Base-by-base conservation (phyloP, 2,329 filamentous ascomycete species). In the Aplosporella prunicola region DNA sequence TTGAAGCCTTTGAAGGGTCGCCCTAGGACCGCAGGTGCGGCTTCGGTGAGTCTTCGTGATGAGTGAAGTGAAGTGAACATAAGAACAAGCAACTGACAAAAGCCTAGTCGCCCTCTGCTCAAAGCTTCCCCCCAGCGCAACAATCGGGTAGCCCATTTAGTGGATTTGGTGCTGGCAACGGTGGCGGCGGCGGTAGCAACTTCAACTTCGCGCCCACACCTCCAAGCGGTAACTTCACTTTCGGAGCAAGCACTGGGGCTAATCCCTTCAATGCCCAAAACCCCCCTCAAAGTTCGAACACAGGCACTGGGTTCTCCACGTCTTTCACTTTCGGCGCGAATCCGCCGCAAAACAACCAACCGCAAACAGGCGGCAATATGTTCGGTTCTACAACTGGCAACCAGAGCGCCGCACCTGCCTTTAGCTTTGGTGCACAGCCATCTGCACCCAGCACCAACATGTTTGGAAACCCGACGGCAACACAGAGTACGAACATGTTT, bases 221-320 rank as follows among this genome's bases (percentile, higher is more conserved):
- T 9, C 35, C 35, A 6, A 32, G 20, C 14, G 35, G 35, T 8
- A 13, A 22, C 13, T 55, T 56, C 46, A 51, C 51, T 42, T 57
- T 58, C 42, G 47, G 47, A 4, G 45, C 35, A 20, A 27, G 22
- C 2, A 25, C 35, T 14, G 26, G 24, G 5, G 11, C 34, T 2
- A 31, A 31, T 16, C 27, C 35, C 17, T 38, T 38, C 27, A 9
- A 18, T 10, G 23, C 48, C 47, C 33, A 10, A 48, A 50, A n/a
- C 51, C 57, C 32, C 51, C 59, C 51, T 53, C 55, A 9, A 50
- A 55, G 37, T 51, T 51, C 4, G 51, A 60, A 39, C 57, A 56
- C 28, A 48, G 49, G 9, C 50, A 51, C 22, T 49, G 58, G 36
- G 46, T 51, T 39, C 45, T 46, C 18, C 48, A 50, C 20, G 46